Conservation (phyloP, 2,329 filamentous ascomycete genomes). For the Bipolaris victoriae region DNA sequence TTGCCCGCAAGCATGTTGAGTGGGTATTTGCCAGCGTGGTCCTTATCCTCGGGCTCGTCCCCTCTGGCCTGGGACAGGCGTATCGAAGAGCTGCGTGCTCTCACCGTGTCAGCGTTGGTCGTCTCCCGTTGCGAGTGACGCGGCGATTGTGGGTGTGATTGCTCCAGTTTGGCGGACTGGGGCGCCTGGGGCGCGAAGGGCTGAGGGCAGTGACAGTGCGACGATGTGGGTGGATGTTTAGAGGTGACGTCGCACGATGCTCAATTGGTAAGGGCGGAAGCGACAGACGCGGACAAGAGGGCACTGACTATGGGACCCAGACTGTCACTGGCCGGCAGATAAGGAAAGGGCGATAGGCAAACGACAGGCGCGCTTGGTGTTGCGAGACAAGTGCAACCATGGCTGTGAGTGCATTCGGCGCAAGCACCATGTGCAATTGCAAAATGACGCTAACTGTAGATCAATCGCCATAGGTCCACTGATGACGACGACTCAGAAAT, state of each 20-base stretch:
- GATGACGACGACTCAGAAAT: conserved; percentile 26
- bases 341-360: conserved; percentile 7
- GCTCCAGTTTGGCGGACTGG: conserved; percentile 38
- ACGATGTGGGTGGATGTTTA: conserved; percentile 2
- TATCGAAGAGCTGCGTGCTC: conserved; percentile 40
- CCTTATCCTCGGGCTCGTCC: conserved; percentile 29
- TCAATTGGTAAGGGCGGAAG: conserved; percentile 10
- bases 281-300: conserved; percentile 5
- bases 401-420: conserved; percentile 3
- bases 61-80: conserved; percentile 42
- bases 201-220: not conserved
- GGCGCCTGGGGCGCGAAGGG: conserved; percentile 19
- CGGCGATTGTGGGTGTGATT: conserved; percentile 26
- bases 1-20: conserved; percentile 83
- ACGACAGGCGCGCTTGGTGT: conserved; percentile 9
- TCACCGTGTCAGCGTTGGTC: conserved; percentile 34
- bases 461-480: conserved; percentile 23
- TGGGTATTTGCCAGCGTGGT: conserved; percentile 21
- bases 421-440: conserved; percentile 12
- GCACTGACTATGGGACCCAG: not conserved
- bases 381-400: conserved; percentile 7
- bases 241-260: conserved; percentile 12
- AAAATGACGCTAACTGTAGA: conserved; percentile 21
- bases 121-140: conserved; percentile 41
- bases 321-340: not conserved